Percentiles rank a stretch among this genome's conserved stretches.
phyloP scores from a whole-genome alignment of 2,329 filamentous ascomycete species.

The Fusarium albidum region DNA sequence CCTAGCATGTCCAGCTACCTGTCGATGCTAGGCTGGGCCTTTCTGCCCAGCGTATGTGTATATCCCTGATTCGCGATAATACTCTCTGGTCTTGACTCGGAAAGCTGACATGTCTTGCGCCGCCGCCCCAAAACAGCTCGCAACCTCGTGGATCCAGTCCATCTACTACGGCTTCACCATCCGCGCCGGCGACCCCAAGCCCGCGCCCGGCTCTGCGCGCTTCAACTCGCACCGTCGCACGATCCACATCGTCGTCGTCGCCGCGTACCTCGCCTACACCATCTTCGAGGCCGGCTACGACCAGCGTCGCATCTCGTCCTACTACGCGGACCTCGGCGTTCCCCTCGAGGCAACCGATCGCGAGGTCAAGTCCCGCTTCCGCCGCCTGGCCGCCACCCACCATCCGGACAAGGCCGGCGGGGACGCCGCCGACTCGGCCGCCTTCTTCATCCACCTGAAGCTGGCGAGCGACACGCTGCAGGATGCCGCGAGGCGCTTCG shows the following conservation, averaged over 20 bases:
- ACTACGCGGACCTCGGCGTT: conserved; percentile 81
- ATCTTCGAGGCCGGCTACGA: conserved; percentile 91
- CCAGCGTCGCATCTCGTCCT: conserved; percentile 74
- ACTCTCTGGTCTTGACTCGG: conserved; percentile 1
- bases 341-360: conserved; percentile 73
- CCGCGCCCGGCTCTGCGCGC: conserved; percentile 72
- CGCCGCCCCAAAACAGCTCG: conserved; percentile 72
- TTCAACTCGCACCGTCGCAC: conserved; percentile 78
- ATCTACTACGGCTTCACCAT: conserved; percentile 90
- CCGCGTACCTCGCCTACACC: conserved; percentile 87
- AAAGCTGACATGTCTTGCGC: conserved; percentile 25
- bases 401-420: conserved; percentile 85
- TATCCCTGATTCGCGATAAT: background rate
- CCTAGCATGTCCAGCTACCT: conserved; percentile 59
- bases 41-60: conserved; percentile 60
- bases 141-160: conserved; percentile 78
- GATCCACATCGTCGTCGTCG: conserved; percentile 85
- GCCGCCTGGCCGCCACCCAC: conserved; percentile 73
- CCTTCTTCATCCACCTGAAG: conserved; percentile 82
- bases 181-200: conserved; percentile 86
- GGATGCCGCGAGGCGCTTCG: conserved; percentile 81
- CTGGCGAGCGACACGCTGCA: conserved; percentile 81
- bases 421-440: conserved; percentile 43
- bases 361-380: conserved; percentile 84
- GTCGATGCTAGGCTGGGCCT: conserved; percentile 64